These are phyloP conservation scores for Aspergillus sp. DNA, from an alignment of 2,329 filamentous ascomycete genomes.

Conservation along the genomic window DNA sequence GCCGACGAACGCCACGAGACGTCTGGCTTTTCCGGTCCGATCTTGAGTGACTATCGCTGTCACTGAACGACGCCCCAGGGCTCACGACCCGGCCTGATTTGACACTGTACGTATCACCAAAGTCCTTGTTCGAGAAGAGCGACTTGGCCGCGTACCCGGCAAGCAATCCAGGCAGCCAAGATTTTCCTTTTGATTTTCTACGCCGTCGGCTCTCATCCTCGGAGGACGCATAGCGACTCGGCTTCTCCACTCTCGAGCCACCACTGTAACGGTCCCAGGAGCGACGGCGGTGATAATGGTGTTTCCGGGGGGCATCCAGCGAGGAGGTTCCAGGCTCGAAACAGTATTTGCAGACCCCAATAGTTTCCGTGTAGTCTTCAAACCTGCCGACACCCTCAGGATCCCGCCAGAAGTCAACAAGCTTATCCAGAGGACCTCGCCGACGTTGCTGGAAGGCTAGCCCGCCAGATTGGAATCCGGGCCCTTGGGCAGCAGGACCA, in stretches of 20 bases:
- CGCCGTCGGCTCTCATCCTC: constrained; percentile 40
- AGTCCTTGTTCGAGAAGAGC: constrained; percentile 45
- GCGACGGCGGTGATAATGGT: constrained; percentile 42
- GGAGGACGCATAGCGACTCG: constrained; percentile 48
- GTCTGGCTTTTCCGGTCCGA: constrained; percentile 32
- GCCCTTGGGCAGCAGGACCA: constrained; percentile 21
- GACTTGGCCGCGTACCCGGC: constrained; percentile 48
- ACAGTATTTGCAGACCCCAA: constrained; percentile 56
- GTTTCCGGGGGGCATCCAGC: constrained; percentile 50
- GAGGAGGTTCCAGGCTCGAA: constrained; percentile 52
- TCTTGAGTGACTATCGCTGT: constrained; percentile 19
- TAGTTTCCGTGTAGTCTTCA: constrained; percentile 59
- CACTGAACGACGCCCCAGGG: constrained; percentile 17
- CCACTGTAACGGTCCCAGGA: constrained; percentile 39
- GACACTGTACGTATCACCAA: constrained; percentile 52
- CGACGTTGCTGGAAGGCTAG: constrained; percentile 45
- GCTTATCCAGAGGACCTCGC: constrained; percentile 45
- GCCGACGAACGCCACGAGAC: constrained; percentile 32
- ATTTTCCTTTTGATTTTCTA: constrained; percentile 36
- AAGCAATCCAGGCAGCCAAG: constrained; percentile 46
- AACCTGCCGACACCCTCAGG: constrained; percentile 56
- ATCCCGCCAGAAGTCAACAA: constrained; percentile 54
- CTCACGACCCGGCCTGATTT: constrained; percentile 41
- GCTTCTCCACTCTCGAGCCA: constrained; percentile 47
- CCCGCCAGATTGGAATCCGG: constrained; percentile 22